Evolutionary conservation across 306 rosid species (phyloP), one percentile per base, ranked within the genome.

Genomic region (Cicer bijugum): DNA sequence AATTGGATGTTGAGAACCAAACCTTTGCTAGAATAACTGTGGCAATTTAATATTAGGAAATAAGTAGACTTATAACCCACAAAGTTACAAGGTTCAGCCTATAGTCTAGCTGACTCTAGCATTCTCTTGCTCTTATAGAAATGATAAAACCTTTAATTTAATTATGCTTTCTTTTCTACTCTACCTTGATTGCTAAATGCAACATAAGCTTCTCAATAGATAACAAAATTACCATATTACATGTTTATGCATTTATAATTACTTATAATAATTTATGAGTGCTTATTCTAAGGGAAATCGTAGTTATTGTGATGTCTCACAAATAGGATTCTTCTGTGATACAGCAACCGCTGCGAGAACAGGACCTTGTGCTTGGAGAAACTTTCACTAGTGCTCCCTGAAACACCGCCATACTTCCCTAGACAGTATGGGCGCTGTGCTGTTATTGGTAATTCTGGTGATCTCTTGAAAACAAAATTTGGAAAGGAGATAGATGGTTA

Each of bases 361-460:
- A 94, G 74, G 84, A 86, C 88, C 55, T 78, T 89, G 78, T 94
- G 99, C 75, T 28, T 81, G 81, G 97, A 94, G 83, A 91, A 91
- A 72, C 97, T 91, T 83, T 88, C 97, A 45, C 85, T 94, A 43
- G 99, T 95, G 67, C 97, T 95, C 65, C 99, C 97, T 28, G 90
- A 90, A 72, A 80, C 83, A 28, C 97, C 97, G 39, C 97, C 97
- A 51, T 95, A 90, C 86, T 75, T 84, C 76, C 99, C 99, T 28
- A 72, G 75, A 77, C 94, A 91, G 83, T 95, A 84, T 85, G 96
- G 87, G 64, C 92, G 86, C n/a, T 94, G 97, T 78, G 97, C 99
- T 76, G 99, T 95, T 58, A 92, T 95, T 75, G 97, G 99, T 61
- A 95, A 95, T 81, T 95, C 99, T 0, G 97, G 99, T 67, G 99